Percentiles rank a stretch among this genome's conserved stretches.
Evolutionary conservation across 257 asterid genomes (phyloP).

Genomic region (Solanum peruvianum): DNA sequence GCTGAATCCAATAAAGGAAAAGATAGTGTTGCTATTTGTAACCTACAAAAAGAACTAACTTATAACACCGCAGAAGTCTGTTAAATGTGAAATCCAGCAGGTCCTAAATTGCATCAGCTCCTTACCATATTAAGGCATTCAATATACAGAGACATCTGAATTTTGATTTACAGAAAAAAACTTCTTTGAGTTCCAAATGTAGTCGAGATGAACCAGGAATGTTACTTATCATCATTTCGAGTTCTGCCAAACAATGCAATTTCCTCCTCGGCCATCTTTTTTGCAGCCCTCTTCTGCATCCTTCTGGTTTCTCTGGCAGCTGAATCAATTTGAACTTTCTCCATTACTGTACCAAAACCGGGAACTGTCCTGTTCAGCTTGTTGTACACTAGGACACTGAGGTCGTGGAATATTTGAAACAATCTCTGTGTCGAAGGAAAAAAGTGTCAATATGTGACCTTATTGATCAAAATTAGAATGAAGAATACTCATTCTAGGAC

Average conservation of each 20-base stretch:
- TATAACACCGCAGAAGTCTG: neutral
- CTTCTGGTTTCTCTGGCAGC: constrained; percentile 16
- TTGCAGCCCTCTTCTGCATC: constrained; percentile 28
- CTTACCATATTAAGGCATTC: neutral
- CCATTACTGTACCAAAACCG: constrained; percentile 48
- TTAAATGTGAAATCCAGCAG: neutral
- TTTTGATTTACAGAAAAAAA: neutral
- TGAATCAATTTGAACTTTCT: constrained; percentile 27
- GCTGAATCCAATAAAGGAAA: neutral
- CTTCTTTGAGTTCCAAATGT: neutral
- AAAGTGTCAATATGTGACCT: neutral
- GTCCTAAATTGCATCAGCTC: neutral
- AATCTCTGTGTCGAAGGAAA: constrained; percentile 24
- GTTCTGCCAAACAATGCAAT: neutral
- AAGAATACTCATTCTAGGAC: neutral
- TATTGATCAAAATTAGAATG: neutral
- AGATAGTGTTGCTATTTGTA: neutral
- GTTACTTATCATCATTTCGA: neutral
- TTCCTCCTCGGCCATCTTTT: constrained; percentile 29
- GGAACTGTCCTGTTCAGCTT: constrained; percentile 40
- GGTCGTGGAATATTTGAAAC: constrained; percentile 24
- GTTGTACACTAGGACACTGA: constrained; percentile 25
- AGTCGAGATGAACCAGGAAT: neutral
- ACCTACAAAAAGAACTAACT: neutral
- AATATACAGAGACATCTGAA: neutral